Evolutionary conservation across 2,329 filamentous ascomycete species (phyloP), one percentile per base, ranked within the genome.

Genomic region (Domatiomyces catenatus): DNA sequence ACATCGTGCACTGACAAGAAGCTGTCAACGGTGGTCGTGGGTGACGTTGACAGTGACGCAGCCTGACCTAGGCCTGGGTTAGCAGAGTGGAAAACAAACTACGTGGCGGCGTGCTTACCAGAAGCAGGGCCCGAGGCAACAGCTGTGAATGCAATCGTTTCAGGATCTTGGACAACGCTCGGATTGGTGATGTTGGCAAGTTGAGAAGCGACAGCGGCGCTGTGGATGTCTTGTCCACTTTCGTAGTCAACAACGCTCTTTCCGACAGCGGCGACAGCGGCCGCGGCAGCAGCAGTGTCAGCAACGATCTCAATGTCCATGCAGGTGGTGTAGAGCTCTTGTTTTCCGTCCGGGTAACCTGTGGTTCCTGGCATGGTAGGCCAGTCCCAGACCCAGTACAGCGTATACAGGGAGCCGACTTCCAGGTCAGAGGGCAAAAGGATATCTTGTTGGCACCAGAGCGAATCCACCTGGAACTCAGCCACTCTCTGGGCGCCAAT

Each of bases 331-430:
- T 73, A 73, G 39, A 71, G 62, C 56, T 73, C 70, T 45, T 63
- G 56, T 57, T 71, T 71, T 42, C 69, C 69, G 5, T 67, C 56
- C n/a, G 66, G 65, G 19, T 67, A 57, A 7, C 54, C 60, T 15
- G 64, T 58, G 17, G 54, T 62, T 39, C 61, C 59, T 8, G 67
- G 61, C n/a, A 57, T 71, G 12, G 78, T 81, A 2, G 83, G 82
- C 86, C 88, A 98, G 66, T 94, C 84, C 92, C 92, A 96, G 45
- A 95, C 83, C 90, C 90, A 96, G 72, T 94, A 94, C 48, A 94
- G 69, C 2, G 87, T 90, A 64, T 89, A 86, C 24, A 75, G 74
- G 26, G 80, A 76, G 44, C 80, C 79, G 8, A 72, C 65, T n/a
- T 75, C 66, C 46, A 79, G 70, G 58, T 84, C 76, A 4, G 71